Conservation (phyloP, 495 filamentous ascomycete species). For the Lasiosphaeria miniovina region DNA sequence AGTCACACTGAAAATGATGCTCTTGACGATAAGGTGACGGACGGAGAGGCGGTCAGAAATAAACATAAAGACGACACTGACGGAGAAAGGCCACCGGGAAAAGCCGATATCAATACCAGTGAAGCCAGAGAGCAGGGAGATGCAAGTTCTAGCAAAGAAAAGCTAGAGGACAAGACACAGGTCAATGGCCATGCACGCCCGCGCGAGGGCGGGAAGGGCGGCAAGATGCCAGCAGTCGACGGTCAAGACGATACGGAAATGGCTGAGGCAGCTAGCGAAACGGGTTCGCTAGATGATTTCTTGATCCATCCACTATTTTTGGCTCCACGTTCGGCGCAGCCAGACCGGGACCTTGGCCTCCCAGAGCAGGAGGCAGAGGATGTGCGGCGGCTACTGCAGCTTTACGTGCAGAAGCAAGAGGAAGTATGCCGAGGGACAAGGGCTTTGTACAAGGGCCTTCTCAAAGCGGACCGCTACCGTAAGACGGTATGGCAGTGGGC, state of each 20-base stretch:
- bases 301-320: constrained; percentile 82
- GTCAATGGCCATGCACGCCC: constrained; percentile 13
- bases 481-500: constrained; percentile 76
- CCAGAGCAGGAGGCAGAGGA: constrained; percentile 83
- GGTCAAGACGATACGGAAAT: constrained; percentile 42
- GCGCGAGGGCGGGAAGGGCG: constrained; percentile 2
- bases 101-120: constrained; percentile 8
- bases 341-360: constrained; percentile 76
- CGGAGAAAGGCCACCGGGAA: constrained; percentile 11
- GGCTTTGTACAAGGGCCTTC: constrained; percentile 69
- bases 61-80: constrained; percentile 22
- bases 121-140: not conserved
- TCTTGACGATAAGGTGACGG: not conserved
- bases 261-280: constrained; percentile 27
- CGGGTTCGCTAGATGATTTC: constrained; percentile 42
- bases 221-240: not conserved
- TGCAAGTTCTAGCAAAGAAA: not conserved
- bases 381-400: constrained; percentile 73
- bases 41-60: constrained; percentile 14
- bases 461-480: constrained; percentile 74
- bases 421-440: constrained; percentile 82
- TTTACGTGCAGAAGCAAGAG: constrained; percentile 93
- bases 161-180: constrained; percentile 3
- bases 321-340: constrained; percentile 63
- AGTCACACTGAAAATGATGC: not conserved